A percentile compares a stretch with the other conserved stretches of the same genome.
These are phyloP conservation scores for Cerrena zonata DNA, from an alignment of 1,284 basidiomycete genomes.

Conservation along the genomic window DNA sequence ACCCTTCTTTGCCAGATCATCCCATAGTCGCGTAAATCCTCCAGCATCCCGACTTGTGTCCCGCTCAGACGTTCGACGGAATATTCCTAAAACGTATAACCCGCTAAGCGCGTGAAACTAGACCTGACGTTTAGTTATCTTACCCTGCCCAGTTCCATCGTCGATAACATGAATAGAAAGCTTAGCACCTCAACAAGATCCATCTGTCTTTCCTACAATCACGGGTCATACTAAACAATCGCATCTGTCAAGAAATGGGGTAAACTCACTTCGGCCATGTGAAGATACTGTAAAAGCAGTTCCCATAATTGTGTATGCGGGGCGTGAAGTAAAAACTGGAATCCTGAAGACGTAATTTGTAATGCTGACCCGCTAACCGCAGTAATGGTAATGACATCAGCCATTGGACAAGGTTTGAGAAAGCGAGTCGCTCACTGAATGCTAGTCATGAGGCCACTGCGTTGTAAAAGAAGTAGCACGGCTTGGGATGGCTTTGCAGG, in stretches of 20 bases:
- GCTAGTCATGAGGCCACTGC: conserved; percentile 82
- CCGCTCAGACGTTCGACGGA: conserved; percentile 76
- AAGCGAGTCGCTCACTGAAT: conserved; percentile 39
- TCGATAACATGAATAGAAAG: conserved; percentile 93
- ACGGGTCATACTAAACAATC: conserved; percentile 6
- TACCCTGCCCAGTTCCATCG: conserved; percentile 85
- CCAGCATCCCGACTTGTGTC: conserved; percentile 81
- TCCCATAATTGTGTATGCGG: conserved; percentile 99
- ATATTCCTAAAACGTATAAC: conserved; percentile 62
- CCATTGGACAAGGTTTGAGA: neutral
- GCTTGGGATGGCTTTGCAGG: conserved; percentile 70
- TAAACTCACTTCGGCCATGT: conserved; percentile 65
- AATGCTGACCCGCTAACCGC: conserved; percentile 44
- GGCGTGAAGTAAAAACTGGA: conserved; percentile 93
- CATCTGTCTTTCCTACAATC: conserved; percentile 70
- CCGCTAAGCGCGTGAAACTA: conserved; percentile 5
- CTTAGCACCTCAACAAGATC: conserved; percentile 91
- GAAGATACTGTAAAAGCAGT: conserved; percentile 83
- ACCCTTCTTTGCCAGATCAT: conserved; percentile 81
- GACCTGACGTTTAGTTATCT: conserved; percentile 25
- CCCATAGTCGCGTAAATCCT: conserved; percentile 91
- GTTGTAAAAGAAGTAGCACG: conserved; percentile 78
- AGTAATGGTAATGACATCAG: neutral
- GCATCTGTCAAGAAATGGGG: conserved; percentile 6
- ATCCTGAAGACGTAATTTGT: conserved; percentile 91